Percentiles rank a stretch among this genome's conserved stretches.
These are phyloP conservation scores for Russula foetens DNA, from an alignment of 768 basidiomycete species.

Conservation along the genomic window DNA sequence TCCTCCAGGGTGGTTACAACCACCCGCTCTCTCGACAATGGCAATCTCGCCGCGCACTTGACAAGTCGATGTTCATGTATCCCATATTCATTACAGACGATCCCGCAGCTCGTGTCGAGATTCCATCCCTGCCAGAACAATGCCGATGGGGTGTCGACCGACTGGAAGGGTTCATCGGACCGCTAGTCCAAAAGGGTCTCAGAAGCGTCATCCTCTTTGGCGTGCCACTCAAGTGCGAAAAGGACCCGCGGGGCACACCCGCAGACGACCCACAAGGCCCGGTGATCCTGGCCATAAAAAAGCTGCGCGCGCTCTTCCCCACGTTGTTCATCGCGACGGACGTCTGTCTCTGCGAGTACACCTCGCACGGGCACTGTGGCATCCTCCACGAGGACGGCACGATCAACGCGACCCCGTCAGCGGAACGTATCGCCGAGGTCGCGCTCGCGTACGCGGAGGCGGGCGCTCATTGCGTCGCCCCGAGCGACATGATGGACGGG, in stretches of 20 bases:
- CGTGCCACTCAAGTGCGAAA: conserved; percentile 71
- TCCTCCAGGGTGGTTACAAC: conserved; percentile 89
- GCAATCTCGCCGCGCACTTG: conserved; percentile 73
- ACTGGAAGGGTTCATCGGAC: conserved; percentile 78
- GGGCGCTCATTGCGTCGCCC: conserved; percentile 97
- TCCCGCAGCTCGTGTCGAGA: conserved; percentile 71
- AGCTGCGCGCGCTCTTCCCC: conserved; percentile 71
- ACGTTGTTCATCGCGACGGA: conserved; percentile 84
- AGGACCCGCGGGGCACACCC: conserved; percentile 76
- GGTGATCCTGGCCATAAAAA: conserved; percentile 87
- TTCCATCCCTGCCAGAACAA: conserved; percentile 76
- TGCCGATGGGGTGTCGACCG: conserved; percentile 93
- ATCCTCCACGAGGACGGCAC: conserved; percentile 63
- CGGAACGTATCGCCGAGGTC: conserved; percentile 84
- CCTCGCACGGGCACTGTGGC: conserved; percentile 96
- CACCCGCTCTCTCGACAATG: conserved; percentile 85
- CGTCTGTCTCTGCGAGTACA: conserved; percentile 99
- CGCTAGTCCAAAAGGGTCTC: conserved; percentile 85
- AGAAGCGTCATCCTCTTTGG: conserved; percentile 92
- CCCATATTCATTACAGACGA: conserved; percentile 98
- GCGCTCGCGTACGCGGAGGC: conserved; percentile 88
- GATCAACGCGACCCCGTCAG: conserved; percentile 71
- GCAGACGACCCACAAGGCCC: conserved; percentile 89
- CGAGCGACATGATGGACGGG: conserved; percentile 99
- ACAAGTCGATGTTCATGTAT: conserved; percentile 96